Evolutionary conservation across 2,329 filamentous ascomycete genomes (phyloP), one percentile per base, ranked within the genome.

Genomic region (Aspergillus flavus): DNA sequence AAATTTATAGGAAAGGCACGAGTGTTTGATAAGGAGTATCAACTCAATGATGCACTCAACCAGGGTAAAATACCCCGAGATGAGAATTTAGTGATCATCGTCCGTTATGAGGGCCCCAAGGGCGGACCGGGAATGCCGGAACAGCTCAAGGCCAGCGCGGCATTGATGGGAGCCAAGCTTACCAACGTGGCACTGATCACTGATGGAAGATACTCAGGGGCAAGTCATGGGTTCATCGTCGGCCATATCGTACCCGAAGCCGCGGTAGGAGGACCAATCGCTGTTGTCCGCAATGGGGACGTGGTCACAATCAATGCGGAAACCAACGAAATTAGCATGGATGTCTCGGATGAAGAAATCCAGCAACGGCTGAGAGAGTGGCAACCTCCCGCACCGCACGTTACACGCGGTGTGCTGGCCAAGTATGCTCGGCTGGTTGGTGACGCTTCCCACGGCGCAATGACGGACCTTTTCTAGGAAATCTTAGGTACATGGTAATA

Each of bases 101-200:
- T 98, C 59, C 89, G 94, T 26, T 97, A 97, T 76, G 94, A 98
- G 76, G 94, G 94, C 0, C 94, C 94, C 14, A 94, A 92, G 75
- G 94, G 94, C 66, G 94, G 94, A 0, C 94, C 94, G 0, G 94
- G 94, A 50, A 98, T 98, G 94, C 94, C 94, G 2, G 94, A 98
- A 79, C 93, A 97, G 79, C 85, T 98, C 52, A 93, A 91, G 75
- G 92, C 94, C 12, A 91, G 87, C 63, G 93, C 93, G 0, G 92
- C 94, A 21, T 92, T 98, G 69, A 97, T 97, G 91, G 94, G 94
- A 56, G 94, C 94, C 0, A 91, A 91, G 14, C 83, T 98, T 58
- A 92, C 84, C 58, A 96, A 97, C 72, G 87, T 97, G 10, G 94
- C 94, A 0, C 85, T 98, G 16, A 92, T 98, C 56, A 98, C 94